Evolutionary conservation across 768 basidiomycete genomes (phyloP), one percentile per base, ranked within the genome.

Genomic region (Lentinus tigrinus): DNA sequence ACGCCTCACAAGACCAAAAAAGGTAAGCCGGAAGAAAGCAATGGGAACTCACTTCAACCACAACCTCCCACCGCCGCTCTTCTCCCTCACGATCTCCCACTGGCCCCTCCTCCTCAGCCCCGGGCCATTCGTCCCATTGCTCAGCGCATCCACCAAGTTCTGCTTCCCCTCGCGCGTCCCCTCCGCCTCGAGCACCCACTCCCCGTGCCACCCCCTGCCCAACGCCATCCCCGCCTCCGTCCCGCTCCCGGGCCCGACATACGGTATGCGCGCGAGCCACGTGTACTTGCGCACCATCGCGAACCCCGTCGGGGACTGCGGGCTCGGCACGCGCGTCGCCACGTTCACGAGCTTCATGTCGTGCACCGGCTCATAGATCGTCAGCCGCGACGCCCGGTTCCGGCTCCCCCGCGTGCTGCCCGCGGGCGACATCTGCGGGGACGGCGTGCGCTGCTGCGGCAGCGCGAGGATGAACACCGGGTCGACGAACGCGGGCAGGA

Each of bases 131-230:
- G 37, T 65, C 61, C 0, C 81, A 79, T 3, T 71, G 66, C 13
- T n/a, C 28, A 88, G 71, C 64, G 83, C 84, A 58, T 85, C 78
- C n/a, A 87, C 58, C 40, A 90, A 69, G 2, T 74, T 67, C 67
- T 81, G 76, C 44, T 80, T 75, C 5, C 86, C 88, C 67, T 89
- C 88, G 31, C 72, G 75, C 17, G 89, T 92, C 1, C 89, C 91
- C 53, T 89, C 88, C 1, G 83, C 85, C 70, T 92, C 88, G n/a
- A 92, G 74, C 14, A 89, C 74, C 89, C 91, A 91, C 61, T 91
- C 87, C 9, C 87, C 87, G 31, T 79, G 75, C 85, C 91, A 89
- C 5, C 85, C 86, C n/a, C 81, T 80, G 13, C 87, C 85, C 23
- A 87, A 73, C 31, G 71, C 78, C 71, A 34, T 60, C 59, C 62